Base-by-base conservation (phyloP, 192 early-diverging fungal genomes). In the Phlyctochytrium planicorne region DNA sequence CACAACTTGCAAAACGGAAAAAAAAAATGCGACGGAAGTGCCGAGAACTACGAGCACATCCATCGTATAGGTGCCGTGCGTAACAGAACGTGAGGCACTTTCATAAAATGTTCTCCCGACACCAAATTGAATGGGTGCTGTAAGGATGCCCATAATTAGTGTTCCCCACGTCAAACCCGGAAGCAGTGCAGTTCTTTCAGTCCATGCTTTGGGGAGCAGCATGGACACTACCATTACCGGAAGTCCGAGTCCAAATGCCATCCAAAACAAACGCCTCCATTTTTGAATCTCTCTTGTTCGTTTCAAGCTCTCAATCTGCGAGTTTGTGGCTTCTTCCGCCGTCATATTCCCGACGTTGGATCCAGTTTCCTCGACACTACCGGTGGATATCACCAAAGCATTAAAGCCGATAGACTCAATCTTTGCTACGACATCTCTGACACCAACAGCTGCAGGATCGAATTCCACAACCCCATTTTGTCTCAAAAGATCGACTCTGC, bases 111-210 rank as follows among this genome's bases (percentile, higher is more conserved):
- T 77, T 25, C 75, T 65, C 0, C 94, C 97, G 12, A 97, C 74
- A 6, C 86, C 86, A 80, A 98, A 97, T 82, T 97, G 95, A 17
- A 97, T 90, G 31, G 95, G 94, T n/a, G 91, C 88, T 1, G 95
- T 92, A 30, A 98, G 75, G 2, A 89, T 3, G 62, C 91, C 72
- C 77, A 90, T 82, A 24, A 84, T 60, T 14, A 95, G 25, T 53
- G 91, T 80, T 17, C 86, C 87, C 20, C 91, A 61, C 53, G 84
- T 81, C 32, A 95, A 72, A 17, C 92, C 93, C 1, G 65, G 68
- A 71, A 83, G 76, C 6, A 71, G 4, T 24, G 3, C n/a, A 20
- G 55, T 10, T n/a, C 27, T 34, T 14, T 30, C 34, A 20, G 63
- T 60, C 34, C 34, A 63, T 0, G 69, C 3, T 59, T 63, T 65